Evolutionary conservation across 495 filamentous ascomycete genomes (phyloP).

Genomic region (Lophiotrema nucula): DNA sequence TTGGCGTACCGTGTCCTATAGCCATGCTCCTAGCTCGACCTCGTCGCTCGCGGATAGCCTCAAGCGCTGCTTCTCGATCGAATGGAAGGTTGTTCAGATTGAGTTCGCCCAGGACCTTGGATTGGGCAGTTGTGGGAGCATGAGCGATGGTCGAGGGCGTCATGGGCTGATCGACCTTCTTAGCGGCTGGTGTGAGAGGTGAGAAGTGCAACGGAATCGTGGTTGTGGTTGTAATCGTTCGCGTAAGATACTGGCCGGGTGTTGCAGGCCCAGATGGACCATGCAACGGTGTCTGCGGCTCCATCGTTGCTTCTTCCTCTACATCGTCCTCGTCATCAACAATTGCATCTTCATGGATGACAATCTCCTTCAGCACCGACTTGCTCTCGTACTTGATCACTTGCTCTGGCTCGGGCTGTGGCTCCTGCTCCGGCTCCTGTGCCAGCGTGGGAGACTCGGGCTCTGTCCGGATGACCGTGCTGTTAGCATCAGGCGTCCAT

Average conservation of each 20-base stretch:
- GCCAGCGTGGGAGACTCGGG: conserved; percentile 14
- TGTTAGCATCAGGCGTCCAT: conserved; percentile 28
- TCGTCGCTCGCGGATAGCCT: conserved; percentile 40
- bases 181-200: conserved; percentile 32
- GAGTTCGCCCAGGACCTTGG: conserved; percentile 19
- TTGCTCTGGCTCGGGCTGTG: neutral
- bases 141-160: conserved; percentile 32
- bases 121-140: conserved; percentile 17
- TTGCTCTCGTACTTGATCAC: neutral
- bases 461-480: conserved; percentile 19
- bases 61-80: conserved; percentile 44
- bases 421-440: neutral
- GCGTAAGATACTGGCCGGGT: conserved; percentile 26
- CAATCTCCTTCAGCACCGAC: neutral
- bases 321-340: conserved; percentile 1
- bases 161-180: conserved; percentile 7
- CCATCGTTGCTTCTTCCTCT: conserved; percentile 3
- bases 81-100: conserved; percentile 31
- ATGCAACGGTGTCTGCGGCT: conserved; percentile 26
- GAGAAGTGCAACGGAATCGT: conserved; percentile 45
- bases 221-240: conserved; percentile 45
- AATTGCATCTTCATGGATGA: conserved; percentile 26
- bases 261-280: conserved; percentile 29
- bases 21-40: conserved; percentile 44
- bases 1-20: conserved; percentile 40